Conservation (phyloP, 2,329 filamentous ascomycete species). For the Pseudovirgaria hyperparasitica region DNA sequence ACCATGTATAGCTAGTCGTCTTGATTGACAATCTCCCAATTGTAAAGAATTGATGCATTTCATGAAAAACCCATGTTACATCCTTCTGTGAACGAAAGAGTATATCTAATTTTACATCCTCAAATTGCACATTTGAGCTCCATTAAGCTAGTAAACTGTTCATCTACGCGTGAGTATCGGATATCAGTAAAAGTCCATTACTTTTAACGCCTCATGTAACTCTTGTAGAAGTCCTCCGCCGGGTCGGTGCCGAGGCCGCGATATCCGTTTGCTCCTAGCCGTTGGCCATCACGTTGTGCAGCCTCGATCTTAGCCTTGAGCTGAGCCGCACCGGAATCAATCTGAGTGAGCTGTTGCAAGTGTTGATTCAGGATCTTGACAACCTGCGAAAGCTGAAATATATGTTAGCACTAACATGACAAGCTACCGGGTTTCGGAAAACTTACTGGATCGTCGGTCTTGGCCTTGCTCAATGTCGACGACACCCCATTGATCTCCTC, state of each 20-base stretch:
- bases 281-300: constrained; percentile 66
- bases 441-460: constrained; percentile 39
- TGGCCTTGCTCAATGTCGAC: constrained; percentile 77
- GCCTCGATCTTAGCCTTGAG: constrained; percentile 71
- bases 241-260: constrained; percentile 51
- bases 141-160: too few relatives aligned
- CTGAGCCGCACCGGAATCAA: constrained; percentile 71
- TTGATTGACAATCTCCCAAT: too few relatives aligned
- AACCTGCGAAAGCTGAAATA: constrained; percentile 70
- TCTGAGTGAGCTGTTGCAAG: constrained; percentile 81
- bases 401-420: constrained; percentile 5
- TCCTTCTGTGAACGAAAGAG: too few relatives aligned
- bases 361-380: constrained; percentile 91
- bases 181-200: too few relatives aligned
- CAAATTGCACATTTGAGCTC: too few relatives aligned
- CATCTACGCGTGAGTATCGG: too few relatives aligned
- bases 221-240: constrained; percentile 82
- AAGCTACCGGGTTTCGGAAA: background rate
- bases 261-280: constrained; percentile 37
- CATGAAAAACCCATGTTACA: too few relatives aligned
- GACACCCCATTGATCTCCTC: constrained; percentile 94
- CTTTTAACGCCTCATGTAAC: constrained; percentile 73
- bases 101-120: too few relatives aligned
- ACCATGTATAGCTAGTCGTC: too few relatives aligned
- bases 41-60: too few relatives aligned